phyloP scores from a whole-genome alignment of 352 stramenopile species.

The Halophytophthora batemanensis region DNA sequence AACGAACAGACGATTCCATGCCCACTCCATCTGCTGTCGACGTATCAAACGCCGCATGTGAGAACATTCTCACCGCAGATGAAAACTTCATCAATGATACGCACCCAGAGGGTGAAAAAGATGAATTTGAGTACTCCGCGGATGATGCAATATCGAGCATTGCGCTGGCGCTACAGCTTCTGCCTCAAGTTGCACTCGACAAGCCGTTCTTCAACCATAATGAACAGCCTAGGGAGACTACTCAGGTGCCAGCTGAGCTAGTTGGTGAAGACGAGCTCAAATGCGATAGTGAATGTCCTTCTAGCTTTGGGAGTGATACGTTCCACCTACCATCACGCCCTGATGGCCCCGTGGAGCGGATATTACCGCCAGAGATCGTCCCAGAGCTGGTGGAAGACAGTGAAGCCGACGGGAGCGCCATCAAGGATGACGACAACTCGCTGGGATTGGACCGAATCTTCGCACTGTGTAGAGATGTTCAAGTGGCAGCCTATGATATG shows the following conservation, averaged over 20 bases:
- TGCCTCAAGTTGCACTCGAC: constrained; percentile 16
- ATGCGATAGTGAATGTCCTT: too few relatives aligned
- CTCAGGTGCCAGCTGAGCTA: background rate
- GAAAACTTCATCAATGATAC: background rate
- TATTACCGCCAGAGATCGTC: too few relatives aligned
- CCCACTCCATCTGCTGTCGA: too few relatives aligned
- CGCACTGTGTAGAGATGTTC: constrained; percentile 47
- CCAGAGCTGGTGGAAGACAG: too few relatives aligned
- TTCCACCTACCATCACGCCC: too few relatives aligned
- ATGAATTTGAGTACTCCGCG: constrained; percentile 28
- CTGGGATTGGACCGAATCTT: constrained; percentile 32
- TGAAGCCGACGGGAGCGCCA: background rate
- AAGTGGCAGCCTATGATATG: constrained; percentile 43
- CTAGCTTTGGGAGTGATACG: too few relatives aligned
- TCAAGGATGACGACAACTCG: constrained; percentile 8
- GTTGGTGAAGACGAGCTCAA: background rate
- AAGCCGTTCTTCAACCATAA: constrained; percentile 3
- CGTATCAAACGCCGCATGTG: constrained; percentile 1
- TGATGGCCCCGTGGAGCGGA: too few relatives aligned
- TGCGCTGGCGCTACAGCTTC: constrained; percentile 25
- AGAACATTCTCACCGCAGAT: constrained; percentile 8
- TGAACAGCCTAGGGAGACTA: background rate
- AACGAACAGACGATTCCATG: too few relatives aligned
- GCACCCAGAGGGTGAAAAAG: constrained; percentile 7
- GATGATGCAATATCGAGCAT: constrained; percentile 18